phyloP scores from a whole-genome alignment of 2,329 filamentous ascomycete species.

The Onygenales sp. region DNA sequence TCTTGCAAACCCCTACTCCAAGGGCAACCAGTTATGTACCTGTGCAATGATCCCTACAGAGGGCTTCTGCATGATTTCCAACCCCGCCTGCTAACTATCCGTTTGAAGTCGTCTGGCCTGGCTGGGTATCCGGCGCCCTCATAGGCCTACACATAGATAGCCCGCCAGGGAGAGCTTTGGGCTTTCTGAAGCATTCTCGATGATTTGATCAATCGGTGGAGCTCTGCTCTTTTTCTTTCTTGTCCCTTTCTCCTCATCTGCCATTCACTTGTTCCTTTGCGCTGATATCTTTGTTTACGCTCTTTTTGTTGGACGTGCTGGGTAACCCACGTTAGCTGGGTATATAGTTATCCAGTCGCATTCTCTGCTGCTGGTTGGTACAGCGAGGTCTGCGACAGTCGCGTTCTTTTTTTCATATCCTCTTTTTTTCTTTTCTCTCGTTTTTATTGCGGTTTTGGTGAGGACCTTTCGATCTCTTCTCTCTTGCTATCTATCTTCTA shows the following conservation, averaged over 20 bases:
- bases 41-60: too few relatives aligned
- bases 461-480: not conserved
- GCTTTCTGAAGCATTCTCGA: too few relatives aligned
- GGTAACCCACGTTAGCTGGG: not conserved
- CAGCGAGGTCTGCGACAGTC: not conserved
- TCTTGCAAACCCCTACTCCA: too few relatives aligned
- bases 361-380: not conserved
- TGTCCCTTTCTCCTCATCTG: not conserved
- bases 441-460: not conserved
- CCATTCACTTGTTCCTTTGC: not conserved
- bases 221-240: not conserved
- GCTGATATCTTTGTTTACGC: not conserved
- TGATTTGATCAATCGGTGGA: too few relatives aligned
- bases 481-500: not conserved
- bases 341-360: not conserved
- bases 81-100: too few relatives aligned
- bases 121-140: too few relatives aligned
- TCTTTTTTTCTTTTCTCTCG: not conserved
- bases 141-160: too few relatives aligned
- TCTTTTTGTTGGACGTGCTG: not conserved
- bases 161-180: too few relatives aligned
- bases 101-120: too few relatives aligned
- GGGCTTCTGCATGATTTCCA: too few relatives aligned
- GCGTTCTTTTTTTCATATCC: constrained; percentile 1
- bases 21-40: too few relatives aligned